Base-by-base conservation (phyloP, 495 filamentous ascomycete genomes). In the Penicillium salamii region DNA sequence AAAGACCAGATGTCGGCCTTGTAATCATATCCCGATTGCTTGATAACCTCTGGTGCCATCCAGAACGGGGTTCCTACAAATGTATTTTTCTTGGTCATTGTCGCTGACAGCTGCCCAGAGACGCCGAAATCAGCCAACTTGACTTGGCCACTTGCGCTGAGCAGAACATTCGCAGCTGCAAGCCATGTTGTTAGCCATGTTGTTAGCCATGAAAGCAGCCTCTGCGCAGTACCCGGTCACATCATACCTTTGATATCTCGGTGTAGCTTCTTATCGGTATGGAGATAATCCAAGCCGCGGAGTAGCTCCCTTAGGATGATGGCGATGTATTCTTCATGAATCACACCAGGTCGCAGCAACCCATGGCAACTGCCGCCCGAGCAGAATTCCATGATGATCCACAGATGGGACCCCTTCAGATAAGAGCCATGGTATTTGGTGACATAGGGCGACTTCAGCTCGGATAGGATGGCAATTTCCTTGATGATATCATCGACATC, bases 61-160 rank as follows among this genome's bases (percentile, higher is more conserved):
- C 93, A 98, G 69, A 97, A 98, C 1, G 93, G 93, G 2, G 93
- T 97, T 12, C 93, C 93, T 18, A 98, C 93, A 63, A 98, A 98
- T 0, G 93, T 98, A 61, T 97, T 98, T 68, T 96, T 96, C 72
- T 97, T 96, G 19, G 95, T 96, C 89, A 97, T 97, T n/a, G 93
- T 97, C 2, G 90, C 90, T 18, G 92, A 91, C n/a, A 98, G 77
- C 61, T 98, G 93, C 12, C 92, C 91, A 18, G 92, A 96, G 13
- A 98, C 93, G 36, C 93, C 93, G 70, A 98, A 98, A 69, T 98
- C 93, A 7, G 93, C 93, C 49, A 98, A 74, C 66, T 98, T 98
- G 47, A 98, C 93, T 68, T 97, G 90, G 4, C 93, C 95, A 59
- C 86, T 91, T 21, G 89, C 80, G 21, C 86, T 84, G 6, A 98